Conservation (phyloP, 1,139 yeast species). For the Blastobotrys petasosporus region DNA sequence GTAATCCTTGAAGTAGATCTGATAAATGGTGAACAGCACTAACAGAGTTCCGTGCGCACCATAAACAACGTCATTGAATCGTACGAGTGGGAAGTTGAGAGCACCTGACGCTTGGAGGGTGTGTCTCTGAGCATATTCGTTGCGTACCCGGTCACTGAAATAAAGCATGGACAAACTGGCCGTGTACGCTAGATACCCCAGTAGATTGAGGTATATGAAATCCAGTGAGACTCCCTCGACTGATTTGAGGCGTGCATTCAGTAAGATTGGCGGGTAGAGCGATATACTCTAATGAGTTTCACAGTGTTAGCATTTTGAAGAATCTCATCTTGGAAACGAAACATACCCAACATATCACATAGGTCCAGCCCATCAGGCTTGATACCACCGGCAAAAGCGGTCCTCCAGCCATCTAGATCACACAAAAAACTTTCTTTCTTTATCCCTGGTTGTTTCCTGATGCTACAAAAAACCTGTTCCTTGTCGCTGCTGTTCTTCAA, state of each 20-base stretch:
- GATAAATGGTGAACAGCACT: slow-evolving; percentile 34
- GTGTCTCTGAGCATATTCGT: slow-evolving; percentile 36
- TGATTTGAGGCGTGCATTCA: slow-evolving; percentile 35
- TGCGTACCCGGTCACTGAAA: slow-evolving; percentile 35
- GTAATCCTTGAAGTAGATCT: slow-evolving; percentile 36
- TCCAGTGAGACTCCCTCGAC: slow-evolving; percentile 45
- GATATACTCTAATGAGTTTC: slow-evolving; percentile 36
- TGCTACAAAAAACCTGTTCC: no score
- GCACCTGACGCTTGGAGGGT: slow-evolving; percentile 20
- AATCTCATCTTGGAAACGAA: not conserved
- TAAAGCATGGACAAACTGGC: slow-evolving; percentile 37
- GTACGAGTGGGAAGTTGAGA: slow-evolving; percentile 37
- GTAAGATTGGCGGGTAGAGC: slow-evolving; percentile 41
- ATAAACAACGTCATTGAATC: slow-evolving; percentile 42
- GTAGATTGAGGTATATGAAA: slow-evolving; percentile 37
- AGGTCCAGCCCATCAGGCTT: slow-evolving; percentile 28
- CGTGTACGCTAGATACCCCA: slow-evolving; percentile 42
- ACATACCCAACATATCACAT: slow-evolving; percentile 28
- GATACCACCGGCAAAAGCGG: slow-evolving; percentile 18
- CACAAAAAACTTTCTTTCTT: no score
- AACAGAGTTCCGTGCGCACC: slow-evolving; percentile 40
- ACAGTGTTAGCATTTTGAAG: not conserved
- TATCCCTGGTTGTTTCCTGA: not conserved
- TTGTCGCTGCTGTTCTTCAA: no score
- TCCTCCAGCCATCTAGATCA: not conserved